phyloP scores from a whole-genome alignment of 352 stramenopile genomes.

The Blastocystis hominis region DNA sequence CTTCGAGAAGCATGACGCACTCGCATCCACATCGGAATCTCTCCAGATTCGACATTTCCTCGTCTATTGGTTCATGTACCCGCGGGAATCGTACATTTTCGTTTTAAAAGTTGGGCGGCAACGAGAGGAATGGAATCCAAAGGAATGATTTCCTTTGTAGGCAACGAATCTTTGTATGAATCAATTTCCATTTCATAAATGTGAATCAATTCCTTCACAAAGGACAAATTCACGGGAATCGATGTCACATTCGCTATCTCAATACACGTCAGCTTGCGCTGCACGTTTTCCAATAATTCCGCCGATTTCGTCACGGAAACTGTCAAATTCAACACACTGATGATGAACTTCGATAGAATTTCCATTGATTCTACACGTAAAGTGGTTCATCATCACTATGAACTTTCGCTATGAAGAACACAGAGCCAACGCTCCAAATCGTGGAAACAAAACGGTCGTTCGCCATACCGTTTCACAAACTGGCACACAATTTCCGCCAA shows the following conservation, averaged over 20 bases:
- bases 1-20: neutral
- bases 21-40: neutral
- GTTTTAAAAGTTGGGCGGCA: neutral
- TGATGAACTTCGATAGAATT: constrained; percentile 1
- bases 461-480: neutral
- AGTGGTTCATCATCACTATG: neutral
- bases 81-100: neutral
- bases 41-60: neutral
- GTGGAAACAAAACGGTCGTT: neutral
- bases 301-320: constrained; percentile 1
- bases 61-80: neutral
- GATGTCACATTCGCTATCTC: neutral
- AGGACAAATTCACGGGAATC: constrained; percentile 2
- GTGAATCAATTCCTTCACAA: constrained; percentile 20
- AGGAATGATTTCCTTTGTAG: neutral
- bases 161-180: neutral
- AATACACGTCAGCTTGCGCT: constrained; percentile 3
- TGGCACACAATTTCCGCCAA: neutral
- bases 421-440: constrained; percentile 4
- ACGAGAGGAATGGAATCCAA: constrained; percentile 28
- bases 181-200: neutral
- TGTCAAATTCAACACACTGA: neutral
- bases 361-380: neutral
- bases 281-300: neutral
- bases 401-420: neutral